These are phyloP conservation scores for Lasiosphaeris hirsuta DNA, from an alignment of 495 filamentous ascomycete species.

Conservation along the genomic window DNA sequence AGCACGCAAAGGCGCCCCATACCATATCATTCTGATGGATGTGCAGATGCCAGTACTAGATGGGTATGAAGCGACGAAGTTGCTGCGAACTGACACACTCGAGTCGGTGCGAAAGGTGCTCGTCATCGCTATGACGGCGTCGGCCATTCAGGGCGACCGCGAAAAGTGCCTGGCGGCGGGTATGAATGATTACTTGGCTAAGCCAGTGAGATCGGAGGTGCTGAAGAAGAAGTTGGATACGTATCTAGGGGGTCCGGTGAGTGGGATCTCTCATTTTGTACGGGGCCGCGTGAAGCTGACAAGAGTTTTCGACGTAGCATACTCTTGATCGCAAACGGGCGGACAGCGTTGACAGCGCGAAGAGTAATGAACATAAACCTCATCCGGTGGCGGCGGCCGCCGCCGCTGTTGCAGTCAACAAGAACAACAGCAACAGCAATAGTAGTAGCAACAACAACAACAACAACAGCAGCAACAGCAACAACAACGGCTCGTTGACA, in stretches of 20 bases:
- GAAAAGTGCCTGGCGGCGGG: slow-evolving; percentile 89
- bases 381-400: no score
- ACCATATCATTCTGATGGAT: slow-evolving; percentile 87
- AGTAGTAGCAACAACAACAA: neutral
- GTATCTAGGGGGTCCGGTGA: slow-evolving; percentile 42
- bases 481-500: slow-evolving; percentile 1
- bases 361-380: neutral
- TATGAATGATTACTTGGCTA: slow-evolving; percentile 95
- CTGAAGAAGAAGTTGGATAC: slow-evolving; percentile 72
- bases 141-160: slow-evolving; percentile 83
- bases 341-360: neutral
- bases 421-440: no score
- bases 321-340: neutral
- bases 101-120: slow-evolving; percentile 71
- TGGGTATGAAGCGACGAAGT: slow-evolving; percentile 86
- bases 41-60: slow-evolving; percentile 93
- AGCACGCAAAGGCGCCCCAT: slow-evolving; percentile 64
- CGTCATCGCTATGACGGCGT: slow-evolving; percentile 91
- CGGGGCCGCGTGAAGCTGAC: neutral
- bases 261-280: neutral
- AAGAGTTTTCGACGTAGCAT: neutral
- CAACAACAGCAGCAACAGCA: neutral
- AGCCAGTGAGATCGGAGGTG: slow-evolving; percentile 74
- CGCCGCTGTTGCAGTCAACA: no score
- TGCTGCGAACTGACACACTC: slow-evolving; percentile 70